Percentiles rank a stretch among this genome's conserved stretches.
Evolutionary conservation across 192 early-diverging fungal species (phyloP).

Genomic region (Funneliformis geosporum): DNA sequence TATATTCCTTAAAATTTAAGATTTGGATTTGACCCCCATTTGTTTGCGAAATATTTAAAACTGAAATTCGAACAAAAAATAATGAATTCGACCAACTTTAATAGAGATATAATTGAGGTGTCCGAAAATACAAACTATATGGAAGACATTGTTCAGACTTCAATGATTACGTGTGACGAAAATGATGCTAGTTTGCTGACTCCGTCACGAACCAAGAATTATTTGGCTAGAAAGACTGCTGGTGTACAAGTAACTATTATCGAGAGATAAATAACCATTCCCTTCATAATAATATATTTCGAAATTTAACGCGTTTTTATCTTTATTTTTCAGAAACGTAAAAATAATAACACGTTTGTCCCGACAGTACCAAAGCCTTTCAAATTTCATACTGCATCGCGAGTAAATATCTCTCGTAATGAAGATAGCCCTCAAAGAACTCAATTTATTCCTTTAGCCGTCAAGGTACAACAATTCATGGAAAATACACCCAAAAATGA

Average conservation of each 20-base stretch:
- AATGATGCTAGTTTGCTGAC: no score
- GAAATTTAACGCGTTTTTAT: not conserved
- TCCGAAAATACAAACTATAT: not conserved
- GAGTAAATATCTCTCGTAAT: not conserved
- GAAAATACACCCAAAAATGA: not conserved
- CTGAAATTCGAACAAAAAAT: not conserved
- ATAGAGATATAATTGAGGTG: not conserved
- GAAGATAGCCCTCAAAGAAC: not conserved
- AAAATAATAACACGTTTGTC: not conserved
- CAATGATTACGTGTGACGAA: no score
- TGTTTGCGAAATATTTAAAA: no score
- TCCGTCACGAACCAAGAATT: not conserved
- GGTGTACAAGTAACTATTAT: not conserved
- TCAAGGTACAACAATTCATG: not conserved
- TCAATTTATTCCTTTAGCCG: conserved; percentile 10
- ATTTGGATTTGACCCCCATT: no score
- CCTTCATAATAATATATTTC: not conserved
- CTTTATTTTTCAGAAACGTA: conserved; percentile 1
- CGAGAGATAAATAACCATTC: no score
- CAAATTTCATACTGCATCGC: conserved; percentile 2
- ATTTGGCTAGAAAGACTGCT: not conserved
- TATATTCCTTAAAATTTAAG: no score
- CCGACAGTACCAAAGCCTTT: conserved; percentile 23
- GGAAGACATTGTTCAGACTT: not conserved
- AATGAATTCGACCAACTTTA: not conserved